A percentile compares a stretch with the other conserved stretches of the same genome.
These are phyloP conservation scores for Mimosa bimucronata DNA, from an alignment of 306 rosid genomes.

Conservation along the genomic window DNA sequence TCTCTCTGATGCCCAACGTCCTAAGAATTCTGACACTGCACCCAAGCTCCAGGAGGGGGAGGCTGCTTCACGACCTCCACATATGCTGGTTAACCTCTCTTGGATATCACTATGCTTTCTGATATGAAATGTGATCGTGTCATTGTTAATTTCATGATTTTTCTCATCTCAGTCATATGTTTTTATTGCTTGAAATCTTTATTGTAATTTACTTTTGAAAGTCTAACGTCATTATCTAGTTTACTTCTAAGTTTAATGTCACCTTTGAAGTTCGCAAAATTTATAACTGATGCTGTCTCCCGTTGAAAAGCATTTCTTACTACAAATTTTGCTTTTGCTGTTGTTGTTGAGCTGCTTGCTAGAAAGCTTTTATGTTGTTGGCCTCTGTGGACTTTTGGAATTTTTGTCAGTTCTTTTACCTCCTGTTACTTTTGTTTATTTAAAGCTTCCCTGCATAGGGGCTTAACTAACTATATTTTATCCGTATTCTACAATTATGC, in stretches of 20 bases:
- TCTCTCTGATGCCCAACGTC: constrained; percentile 70
- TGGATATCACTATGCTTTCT: constrained; percentile 7
- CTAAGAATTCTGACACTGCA: constrained; percentile 51
- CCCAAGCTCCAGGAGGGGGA: constrained; percentile 49
- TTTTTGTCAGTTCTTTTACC: not conserved
- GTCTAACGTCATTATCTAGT: not conserved
- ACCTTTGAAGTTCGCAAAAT: not conserved
- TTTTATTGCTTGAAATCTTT: not conserved
- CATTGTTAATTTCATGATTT: not conserved
- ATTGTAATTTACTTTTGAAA: constrained; percentile 19
- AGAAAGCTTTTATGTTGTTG: not conserved
- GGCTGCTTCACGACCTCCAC: constrained; percentile 46
- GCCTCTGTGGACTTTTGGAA: not conserved
- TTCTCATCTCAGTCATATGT: not conserved
- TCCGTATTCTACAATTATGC: not conserved
- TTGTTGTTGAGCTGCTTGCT: not conserved
- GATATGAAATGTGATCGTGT: constrained; percentile 11
- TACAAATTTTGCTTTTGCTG: not conserved
- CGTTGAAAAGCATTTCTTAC: not conserved
- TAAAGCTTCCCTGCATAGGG: not conserved
- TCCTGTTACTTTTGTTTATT: not conserved
- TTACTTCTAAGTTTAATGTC: constrained; percentile 1
- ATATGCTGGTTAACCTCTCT: constrained; percentile 55
- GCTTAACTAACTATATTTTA: constrained; percentile 4
- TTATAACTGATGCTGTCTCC: constrained; percentile 1